These are phyloP conservation scores for Hanseniaspora clermontiae DNA, from an alignment of 805 yeast species.

Conservation along the genomic window DNA sequence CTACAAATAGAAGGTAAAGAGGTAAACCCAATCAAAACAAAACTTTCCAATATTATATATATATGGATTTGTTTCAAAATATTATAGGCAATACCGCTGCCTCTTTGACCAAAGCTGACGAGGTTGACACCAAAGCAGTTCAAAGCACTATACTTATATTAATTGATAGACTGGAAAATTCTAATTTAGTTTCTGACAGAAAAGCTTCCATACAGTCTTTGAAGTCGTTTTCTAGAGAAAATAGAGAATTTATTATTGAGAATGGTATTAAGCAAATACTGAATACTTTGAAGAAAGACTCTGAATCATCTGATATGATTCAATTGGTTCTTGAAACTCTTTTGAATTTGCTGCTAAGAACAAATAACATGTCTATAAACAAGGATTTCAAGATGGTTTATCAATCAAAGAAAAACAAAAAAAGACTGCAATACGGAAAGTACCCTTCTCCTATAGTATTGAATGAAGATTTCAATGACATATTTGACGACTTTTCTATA, in stretches of 20 bases:
- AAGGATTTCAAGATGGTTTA: conserved; percentile 18
- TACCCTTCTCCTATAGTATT: conserved; percentile 61
- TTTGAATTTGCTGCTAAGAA: conserved; percentile 64
- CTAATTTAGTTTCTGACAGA: conserved; percentile 70
- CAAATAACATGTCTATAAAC: conserved; percentile 30
- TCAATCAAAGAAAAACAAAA: conserved; percentile 43
- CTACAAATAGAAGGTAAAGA: not conserved
- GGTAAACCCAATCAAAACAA: not conserved
- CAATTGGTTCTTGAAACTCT: conserved; percentile 79
- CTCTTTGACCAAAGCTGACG: not conserved
- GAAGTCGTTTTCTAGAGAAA: conserved; percentile 78
- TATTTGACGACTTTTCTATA: conserved; percentile 68
- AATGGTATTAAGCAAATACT: conserved; percentile 69
- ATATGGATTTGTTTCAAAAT: not conserved
- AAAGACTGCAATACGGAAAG: conserved; percentile 61
- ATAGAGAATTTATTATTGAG: conserved; percentile 81
- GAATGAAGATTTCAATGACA: conserved; percentile 36
- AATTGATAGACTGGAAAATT: conserved; percentile 75
- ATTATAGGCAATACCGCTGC: not conserved
- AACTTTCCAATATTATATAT: no score
- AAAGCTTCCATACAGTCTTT: conserved; percentile 83
- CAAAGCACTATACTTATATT: conserved; percentile 79
- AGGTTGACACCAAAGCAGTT: conserved; percentile 26
- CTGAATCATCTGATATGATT: conserved; percentile 55
- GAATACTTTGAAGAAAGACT: conserved; percentile 49